These are phyloP conservation scores for Chlamydomonas sphaeroides DNA, from an alignment of 139 green algal species.

Conservation along the genomic window DNA sequence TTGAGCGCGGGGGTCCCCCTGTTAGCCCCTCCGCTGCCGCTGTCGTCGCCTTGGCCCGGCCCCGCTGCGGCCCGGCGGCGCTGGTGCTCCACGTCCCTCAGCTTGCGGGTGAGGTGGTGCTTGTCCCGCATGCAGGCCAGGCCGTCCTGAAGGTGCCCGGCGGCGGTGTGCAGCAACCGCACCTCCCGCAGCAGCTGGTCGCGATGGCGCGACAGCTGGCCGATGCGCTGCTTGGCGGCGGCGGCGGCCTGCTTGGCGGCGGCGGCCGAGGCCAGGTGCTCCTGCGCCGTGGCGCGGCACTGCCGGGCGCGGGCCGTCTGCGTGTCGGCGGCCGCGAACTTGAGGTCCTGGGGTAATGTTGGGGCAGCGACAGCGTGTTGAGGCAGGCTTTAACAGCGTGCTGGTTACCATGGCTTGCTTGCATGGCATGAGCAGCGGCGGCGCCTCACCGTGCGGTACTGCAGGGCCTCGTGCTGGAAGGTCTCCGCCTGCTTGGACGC, in stretches of 20 bases:
- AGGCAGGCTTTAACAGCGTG: no score
- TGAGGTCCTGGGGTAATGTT: conserved; percentile 29
- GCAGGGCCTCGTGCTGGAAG: conserved; percentile 19
- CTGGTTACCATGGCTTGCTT: no score
- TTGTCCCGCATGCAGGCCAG: conserved; percentile 36
- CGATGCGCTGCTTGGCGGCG: not conserved
- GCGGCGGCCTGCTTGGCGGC: not conserved
- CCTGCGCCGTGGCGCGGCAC: not conserved
- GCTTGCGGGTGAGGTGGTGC: conserved; percentile 25
- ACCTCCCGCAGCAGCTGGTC: not conserved
- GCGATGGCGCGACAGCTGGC: not conserved
- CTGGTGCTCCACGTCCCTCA: conserved; percentile 20
- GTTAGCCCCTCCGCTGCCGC: not conserved
- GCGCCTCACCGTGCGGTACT: conserved; percentile 14
- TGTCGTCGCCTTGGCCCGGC: not conserved
- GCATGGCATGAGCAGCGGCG: no score
- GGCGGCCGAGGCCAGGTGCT: not conserved
- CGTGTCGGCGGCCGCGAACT: conserved; percentile 13
- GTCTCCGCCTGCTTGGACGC: not conserved
- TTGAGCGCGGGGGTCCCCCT: no score
- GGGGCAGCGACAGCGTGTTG: no score
- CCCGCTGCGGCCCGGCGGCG: no score
- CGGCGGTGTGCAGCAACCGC: conserved; percentile 7
- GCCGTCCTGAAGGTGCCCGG: conserved; percentile 18
- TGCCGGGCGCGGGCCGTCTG: not conserved